A percentile compares a stretch with the other conserved stretches of the same genome.
phyloP scores from a whole-genome alignment of 2,329 filamentous ascomycete genomes.

The Sporothrix schenckii region DNA sequence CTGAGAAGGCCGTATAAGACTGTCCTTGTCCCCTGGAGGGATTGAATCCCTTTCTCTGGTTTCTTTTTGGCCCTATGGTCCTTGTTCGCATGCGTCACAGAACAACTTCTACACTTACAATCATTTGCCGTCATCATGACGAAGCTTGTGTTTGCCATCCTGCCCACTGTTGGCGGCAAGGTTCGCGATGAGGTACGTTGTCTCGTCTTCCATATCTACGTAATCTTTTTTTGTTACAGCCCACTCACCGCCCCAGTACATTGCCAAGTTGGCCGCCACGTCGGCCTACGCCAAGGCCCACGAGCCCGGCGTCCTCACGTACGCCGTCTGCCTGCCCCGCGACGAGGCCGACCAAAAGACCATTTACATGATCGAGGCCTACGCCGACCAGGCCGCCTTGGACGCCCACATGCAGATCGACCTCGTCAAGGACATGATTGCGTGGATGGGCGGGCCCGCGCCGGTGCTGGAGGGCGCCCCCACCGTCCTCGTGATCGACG shows the following conservation, averaged over 20 bases:
- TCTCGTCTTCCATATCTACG: too few relatives aligned
- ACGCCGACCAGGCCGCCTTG: constrained; percentile 38
- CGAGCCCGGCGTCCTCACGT: constrained; percentile 38
- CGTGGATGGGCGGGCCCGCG: constrained; percentile 36
- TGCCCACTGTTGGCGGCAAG: constrained; percentile 31
- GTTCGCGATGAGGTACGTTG: constrained; percentile 28
- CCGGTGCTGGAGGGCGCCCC: constrained; percentile 32
- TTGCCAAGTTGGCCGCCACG: constrained; percentile 33
- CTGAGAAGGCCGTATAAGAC: not conserved
- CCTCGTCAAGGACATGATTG: constrained; percentile 36
- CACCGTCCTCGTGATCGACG: constrained; percentile 36
- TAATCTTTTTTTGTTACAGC: too few relatives aligned
- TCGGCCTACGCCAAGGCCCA: constrained; percentile 33
- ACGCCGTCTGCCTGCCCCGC: constrained; percentile 39
- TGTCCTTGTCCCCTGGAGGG: not conserved
- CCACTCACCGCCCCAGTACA: constrained; percentile 28
- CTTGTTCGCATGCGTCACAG: not conserved
- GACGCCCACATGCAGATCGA: constrained; percentile 38
- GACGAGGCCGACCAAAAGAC: constrained; percentile 38
- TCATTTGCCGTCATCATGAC: constrained; percentile 12
- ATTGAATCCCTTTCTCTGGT: not conserved
- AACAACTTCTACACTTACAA: not conserved
- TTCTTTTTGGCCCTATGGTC: not conserved
- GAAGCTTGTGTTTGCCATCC: constrained; percentile 32
- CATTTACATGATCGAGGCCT: constrained; percentile 40